Evolutionary conservation across 202 grass and related monocot genomes (phyloP).

Genomic region (Digitaria exilis): DNA sequence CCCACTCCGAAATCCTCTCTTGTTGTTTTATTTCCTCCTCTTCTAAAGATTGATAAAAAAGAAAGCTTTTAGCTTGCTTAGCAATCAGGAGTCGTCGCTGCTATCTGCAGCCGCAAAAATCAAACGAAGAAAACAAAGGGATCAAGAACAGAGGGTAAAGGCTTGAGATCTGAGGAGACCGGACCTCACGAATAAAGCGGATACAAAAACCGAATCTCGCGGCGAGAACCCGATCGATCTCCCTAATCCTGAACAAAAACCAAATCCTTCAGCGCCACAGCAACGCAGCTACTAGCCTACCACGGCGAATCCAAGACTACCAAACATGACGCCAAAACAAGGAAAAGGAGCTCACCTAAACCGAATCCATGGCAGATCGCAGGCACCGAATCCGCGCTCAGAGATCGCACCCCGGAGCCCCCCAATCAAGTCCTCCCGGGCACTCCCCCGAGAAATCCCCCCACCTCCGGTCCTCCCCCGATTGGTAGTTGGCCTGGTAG

Average conservation of each 20-base stretch:
- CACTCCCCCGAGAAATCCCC: conserved; percentile 40
- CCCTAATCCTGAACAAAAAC: neutral
- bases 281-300: neutral
- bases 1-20: neutral
- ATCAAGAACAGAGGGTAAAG: conserved; percentile 27
- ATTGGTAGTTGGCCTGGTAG: conserved; percentile 16
- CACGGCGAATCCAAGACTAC: neutral
- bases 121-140: neutral
- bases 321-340: neutral
- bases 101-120: conserved; percentile 41
- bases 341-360: conserved; percentile 27
- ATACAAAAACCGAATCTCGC: conserved; percentile 43
- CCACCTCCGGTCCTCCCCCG: conserved; percentile 12
- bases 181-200: neutral
- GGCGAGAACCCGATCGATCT: conserved; percentile 36
- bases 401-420: conserved; percentile 17
- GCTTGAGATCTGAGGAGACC: conserved; percentile 32
- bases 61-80: conserved; percentile 23
- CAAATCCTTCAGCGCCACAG: conserved; percentile 11
- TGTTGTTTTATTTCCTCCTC: conserved; percentile 9
- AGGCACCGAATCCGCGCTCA: conserved; percentile 18
- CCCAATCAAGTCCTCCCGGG: conserved; percentile 26
- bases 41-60: conserved; percentile 27
- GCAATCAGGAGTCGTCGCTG: neutral
- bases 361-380: conserved; percentile 2